Percentiles rank a stretch among this genome's conserved stretches.
These are phyloP conservation scores for Ostreobium quekettii DNA, from an alignment of 139 green algal species.

Conservation along the genomic window DNA sequence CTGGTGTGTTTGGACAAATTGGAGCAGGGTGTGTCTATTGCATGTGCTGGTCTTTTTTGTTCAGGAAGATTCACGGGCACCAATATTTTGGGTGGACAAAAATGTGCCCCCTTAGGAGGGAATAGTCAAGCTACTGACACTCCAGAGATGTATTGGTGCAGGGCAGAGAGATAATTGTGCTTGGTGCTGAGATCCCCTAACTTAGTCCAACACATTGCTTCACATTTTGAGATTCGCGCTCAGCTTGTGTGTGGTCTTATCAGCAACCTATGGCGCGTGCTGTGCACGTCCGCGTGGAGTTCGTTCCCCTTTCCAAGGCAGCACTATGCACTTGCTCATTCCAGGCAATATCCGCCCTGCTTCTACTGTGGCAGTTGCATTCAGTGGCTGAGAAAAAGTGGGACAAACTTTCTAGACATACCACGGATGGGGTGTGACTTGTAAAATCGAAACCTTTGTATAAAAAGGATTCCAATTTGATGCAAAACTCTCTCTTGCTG, in stretches of 20 bases:
- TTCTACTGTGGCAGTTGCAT: neutral
- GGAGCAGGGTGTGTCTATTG: too few relatives aligned
- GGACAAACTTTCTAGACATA: neutral
- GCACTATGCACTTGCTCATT: neutral
- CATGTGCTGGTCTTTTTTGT: too few relatives aligned
- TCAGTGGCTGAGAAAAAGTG: neutral
- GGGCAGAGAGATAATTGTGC: too few relatives aligned
- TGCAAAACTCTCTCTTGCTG: neutral
- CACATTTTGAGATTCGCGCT: neutral
- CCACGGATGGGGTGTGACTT: neutral
- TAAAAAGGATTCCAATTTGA: neutral
- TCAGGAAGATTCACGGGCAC: too few relatives aligned
- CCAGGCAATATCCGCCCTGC: neutral
- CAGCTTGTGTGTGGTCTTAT: neutral
- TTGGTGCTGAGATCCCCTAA: too few relatives aligned
- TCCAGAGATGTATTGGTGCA: too few relatives aligned
- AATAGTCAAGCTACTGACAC: too few relatives aligned
- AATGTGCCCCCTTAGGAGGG: too few relatives aligned
- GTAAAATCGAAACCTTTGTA: neutral
- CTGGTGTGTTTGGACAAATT: too few relatives aligned
- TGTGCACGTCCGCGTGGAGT: neutral
- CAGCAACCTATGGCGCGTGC: neutral
- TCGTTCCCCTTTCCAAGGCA: neutral
- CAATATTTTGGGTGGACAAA: too few relatives aligned
- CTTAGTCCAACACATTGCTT: neutral